Base-by-base conservation (phyloP, 805 yeast genomes). In the Schizosaccharomyces cryophilus region DNA sequence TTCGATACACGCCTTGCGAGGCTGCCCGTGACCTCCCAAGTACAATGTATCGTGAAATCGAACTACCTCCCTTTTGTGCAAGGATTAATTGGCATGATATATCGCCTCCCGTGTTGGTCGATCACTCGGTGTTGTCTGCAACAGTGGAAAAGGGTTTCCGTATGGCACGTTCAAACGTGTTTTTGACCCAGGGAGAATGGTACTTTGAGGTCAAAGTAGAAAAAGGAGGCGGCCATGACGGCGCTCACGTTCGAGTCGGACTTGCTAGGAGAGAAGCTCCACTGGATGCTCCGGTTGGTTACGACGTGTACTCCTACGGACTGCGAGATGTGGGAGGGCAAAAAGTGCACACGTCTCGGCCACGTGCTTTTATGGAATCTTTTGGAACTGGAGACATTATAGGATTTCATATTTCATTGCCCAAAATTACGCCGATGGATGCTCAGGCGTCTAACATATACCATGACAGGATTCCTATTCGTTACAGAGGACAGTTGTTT, bases 251-350 rank as follows among this genome's bases (percentile, higher is more conserved):
- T 1, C 73, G 98, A 35, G 68, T 89, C 35, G 99, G 99, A 0
- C 68, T 90, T 45, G 84, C 84, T 0, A 74, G 97, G 61, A 77
- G 87, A 64, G 97, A 90, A 67, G 61, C 95, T 1, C 80, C 87
- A 60, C 71, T 89, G 55, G 96, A 90, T 66, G 95, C 95, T 0
- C 97, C 99, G 0, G 93, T 89, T 5, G 99, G 99, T 2, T 87
- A 80, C 67, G 97, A 93, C 70, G 90, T 88, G 0, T 93, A 88
- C 72, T 90, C 96, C 0, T 90, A 93, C 70, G 96, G 95, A 1
- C 67, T 93, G 2, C 76, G 96, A 63, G 96, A 90, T 71, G 77
- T 78, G 45, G 75, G 77, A 5, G 89, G 95, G 1, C 85, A 85
- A 65, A 79, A 79, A 35, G 76, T 93, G 29, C 94, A 93, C 64